Evolutionary conservation across 2,329 filamentous ascomycete genomes (phyloP), one percentile per base, ranked within the genome.

Genomic region (Colletotrichum caudatum): DNA sequence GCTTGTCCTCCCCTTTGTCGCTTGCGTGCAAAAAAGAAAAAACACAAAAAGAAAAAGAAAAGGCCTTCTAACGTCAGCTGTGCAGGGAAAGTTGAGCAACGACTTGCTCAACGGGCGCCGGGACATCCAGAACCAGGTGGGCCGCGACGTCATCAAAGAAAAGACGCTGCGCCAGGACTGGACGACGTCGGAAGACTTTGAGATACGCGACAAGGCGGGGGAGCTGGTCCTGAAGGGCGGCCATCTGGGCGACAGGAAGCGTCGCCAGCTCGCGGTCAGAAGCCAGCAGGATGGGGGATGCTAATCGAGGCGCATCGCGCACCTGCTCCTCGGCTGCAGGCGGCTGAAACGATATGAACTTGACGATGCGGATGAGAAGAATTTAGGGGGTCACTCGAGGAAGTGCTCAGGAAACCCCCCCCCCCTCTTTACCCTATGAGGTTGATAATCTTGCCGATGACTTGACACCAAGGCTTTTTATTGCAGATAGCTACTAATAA

Each of bases 61-160:
- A 16, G 11, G 7, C 35, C 14, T 35, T 12, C 61, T 53, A 9
- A 58, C 14, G 3, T 26, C 2, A 5, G 3, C 8, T 9, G 23
- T 6, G 23, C 11, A 69, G 66, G 35, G 46, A 3, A 69, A 69
- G 16, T 7, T 69, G 4, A 69, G 23, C n/a, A 69, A 69, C 29
- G 66, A 69, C n/a, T 12, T 69, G 5, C 61, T 69, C 18, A 69
- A 69, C 2, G 66, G 54, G 1, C 44, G 61, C 1, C 61, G 66
- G 1, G 61, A 69, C 1, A 35, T 69, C 14, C 66, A 69, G 26
- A 69, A 69, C 16, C 54, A 69, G n/a, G 53, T 69, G 14, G 66
- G 66, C 14, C 53, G 66, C 16, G 66, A 69, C 2, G 2, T 64
- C 9, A 69, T 69, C 14, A 57, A 57, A 7, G 46, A 59, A 26